phyloP scores from a whole-genome alignment of 768 basidiomycete species.

The Mycena galericulata region DNA sequence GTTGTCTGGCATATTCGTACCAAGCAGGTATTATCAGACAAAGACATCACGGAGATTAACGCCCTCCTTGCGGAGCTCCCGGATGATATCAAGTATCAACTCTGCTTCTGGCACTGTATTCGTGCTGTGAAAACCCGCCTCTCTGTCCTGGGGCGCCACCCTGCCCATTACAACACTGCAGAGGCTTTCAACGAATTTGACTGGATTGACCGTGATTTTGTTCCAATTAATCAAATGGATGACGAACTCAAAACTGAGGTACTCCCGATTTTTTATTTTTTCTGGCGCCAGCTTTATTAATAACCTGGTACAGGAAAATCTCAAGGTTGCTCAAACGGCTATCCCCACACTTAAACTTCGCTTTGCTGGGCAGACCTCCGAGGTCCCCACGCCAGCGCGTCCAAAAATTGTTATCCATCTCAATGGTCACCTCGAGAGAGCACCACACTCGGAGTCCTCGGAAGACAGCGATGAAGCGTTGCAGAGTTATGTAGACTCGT shows the following conservation, averaged over 20 bases:
- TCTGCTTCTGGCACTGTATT: constrained; percentile 44
- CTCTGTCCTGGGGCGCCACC: background rate
- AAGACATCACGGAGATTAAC: constrained; percentile 43
- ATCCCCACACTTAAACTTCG: constrained; percentile 1
- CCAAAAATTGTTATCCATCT: constrained; percentile 3
- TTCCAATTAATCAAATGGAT: background rate
- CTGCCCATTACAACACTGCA: background rate
- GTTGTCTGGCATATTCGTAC: constrained; percentile 2
- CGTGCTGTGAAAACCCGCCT: constrained; percentile 33
- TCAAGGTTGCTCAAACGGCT: constrained; percentile 4
- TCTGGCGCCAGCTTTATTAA: no score
- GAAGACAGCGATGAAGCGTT: no score
- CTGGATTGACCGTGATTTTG: constrained; percentile 8
- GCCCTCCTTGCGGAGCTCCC: constrained; percentile 33
- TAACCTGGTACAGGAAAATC: background rate
- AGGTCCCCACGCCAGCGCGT: background rate
- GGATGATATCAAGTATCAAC: constrained; percentile 38
- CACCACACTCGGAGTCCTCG: background rate
- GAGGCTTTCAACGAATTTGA: background rate
- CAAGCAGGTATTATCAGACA: constrained; percentile 38
- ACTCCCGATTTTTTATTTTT: no score
- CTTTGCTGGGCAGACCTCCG: background rate
- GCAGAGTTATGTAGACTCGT: background rate
- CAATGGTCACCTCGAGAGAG: background rate
- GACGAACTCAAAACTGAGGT: background rate